phyloP scores from a whole-genome alignment of 2,329 filamentous ascomycete genomes.

The Dothistroma pini region DNA sequence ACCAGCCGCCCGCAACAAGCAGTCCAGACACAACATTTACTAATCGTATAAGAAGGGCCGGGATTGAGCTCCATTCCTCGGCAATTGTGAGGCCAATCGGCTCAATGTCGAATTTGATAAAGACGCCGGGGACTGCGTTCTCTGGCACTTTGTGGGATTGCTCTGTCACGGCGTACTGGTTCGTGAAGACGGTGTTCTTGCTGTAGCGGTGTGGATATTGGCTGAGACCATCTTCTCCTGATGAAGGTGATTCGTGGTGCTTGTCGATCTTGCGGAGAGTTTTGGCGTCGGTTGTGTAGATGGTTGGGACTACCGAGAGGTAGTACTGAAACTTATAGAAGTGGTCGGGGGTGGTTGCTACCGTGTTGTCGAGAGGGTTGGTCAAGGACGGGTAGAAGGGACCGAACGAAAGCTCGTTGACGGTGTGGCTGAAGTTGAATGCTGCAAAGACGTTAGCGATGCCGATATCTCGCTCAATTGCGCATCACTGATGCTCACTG shows the following conservation, averaged over 20 bases:
- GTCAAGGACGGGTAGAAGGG: slow-evolving; percentile 91
- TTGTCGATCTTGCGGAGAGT: slow-evolving; percentile 40
- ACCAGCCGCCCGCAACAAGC: slow-evolving; percentile 89
- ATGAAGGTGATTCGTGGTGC: slow-evolving; percentile 41
- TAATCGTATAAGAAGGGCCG: slow-evolving; percentile 73
- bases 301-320: slow-evolving; percentile 87
- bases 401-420: slow-evolving; percentile 94
- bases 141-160: slow-evolving; percentile 71
- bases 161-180: slow-evolving; percentile 96
- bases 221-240: slow-evolving; percentile 35
- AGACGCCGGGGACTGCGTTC: slow-evolving; percentile 75
- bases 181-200: slow-evolving; percentile 72
- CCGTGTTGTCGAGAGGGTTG: slow-evolving; percentile 91
- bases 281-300: slow-evolving; percentile 62
- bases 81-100: slow-evolving; percentile 83
- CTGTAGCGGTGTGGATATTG: slow-evolving; percentile 36
- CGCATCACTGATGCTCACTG: slow-evolving; percentile 50
- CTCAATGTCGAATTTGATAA: slow-evolving; percentile 99
- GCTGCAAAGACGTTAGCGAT: slow-evolving; percentile 44
- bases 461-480: neutral
- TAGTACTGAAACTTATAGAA: slow-evolving; percentile 99
- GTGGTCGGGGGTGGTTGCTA: slow-evolving; percentile 67
- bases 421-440: slow-evolving; percentile 97
- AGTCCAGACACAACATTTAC: slow-evolving; percentile 91
- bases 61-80: slow-evolving; percentile 71